Conservation (phyloP, 1,139 yeast genomes). For the Arxiozyma telluris region DNA sequence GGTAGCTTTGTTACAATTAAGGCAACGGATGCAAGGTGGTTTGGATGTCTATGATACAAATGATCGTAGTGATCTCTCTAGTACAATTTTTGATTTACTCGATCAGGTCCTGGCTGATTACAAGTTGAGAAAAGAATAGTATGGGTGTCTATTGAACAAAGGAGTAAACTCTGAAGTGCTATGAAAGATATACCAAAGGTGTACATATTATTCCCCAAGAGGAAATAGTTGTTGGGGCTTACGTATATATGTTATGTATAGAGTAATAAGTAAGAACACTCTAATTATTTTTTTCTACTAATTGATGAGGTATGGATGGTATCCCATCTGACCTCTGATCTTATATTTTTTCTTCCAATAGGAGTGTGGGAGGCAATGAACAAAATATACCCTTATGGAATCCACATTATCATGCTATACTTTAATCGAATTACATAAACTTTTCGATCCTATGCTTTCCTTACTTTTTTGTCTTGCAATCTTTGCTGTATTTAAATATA, state of each 20-base stretch:
- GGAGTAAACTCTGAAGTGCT: background rate
- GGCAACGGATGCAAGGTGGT: conserved; percentile 21
- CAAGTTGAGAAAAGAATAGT: background rate
- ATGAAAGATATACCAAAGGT: background rate
- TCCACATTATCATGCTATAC: background rate
- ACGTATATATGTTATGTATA: no score
- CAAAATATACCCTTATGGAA: background rate
- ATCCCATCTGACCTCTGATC: background rate
- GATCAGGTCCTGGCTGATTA: conserved; percentile 9
- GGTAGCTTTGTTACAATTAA: conserved; percentile 22
- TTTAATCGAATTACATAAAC: background rate
- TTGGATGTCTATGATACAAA: conserved; percentile 13
- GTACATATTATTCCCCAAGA: background rate
- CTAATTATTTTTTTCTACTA: no score
- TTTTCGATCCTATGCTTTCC: no score
- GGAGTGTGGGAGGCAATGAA: background rate
- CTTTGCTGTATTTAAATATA: no score
- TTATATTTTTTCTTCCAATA: no score
- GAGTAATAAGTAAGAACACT: background rate
- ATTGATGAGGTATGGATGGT: background rate
- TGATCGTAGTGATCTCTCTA: conserved; percentile 9
- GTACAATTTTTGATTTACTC: conserved; percentile 19
- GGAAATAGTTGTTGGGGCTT: background rate
- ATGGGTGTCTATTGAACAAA: background rate
- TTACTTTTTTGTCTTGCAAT: no score